Evolutionary conservation across 371 early-diverging fungal genomes (phyloP), one percentile per base, ranked within the genome.

Genomic region (Fennellomyces sp.): DNA sequence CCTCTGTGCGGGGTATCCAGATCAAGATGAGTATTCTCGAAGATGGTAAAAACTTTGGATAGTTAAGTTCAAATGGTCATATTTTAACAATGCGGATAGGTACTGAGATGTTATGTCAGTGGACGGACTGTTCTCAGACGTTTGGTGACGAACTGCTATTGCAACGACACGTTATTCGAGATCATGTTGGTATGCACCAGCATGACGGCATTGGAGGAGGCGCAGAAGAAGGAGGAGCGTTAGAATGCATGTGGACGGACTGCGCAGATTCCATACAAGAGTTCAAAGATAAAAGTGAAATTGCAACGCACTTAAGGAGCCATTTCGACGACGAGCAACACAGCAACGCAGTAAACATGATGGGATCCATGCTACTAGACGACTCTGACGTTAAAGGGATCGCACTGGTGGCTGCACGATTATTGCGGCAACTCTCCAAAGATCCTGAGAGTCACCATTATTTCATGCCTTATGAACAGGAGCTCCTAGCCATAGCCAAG

Each of bases 361-460:
- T 45, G 45, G 45, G 23, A 5, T 6, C 39, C 5, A 51, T 54
- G 27, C 19, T 36, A 21, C 25, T 62, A 5, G 72, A 72, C 26
- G 33, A 60, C 17, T 70, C 72, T 12, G 90, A 88, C 23, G 59
- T 86, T 45, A 75, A 69, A 25, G 91, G 93, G 28, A 83, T 88
- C 54, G 88, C 90, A 0, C 66, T 92, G 52, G 87, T 87, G 1
- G 85, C 89, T 4, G 72, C 87, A 19, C 73, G 88, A 61, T 71
- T 91, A 15, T 67, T 92, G 36, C 65, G 87, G 31, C 89, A 89
- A 58, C 68, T 92, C 5, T 86, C 90, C 23, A 73, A 86, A 45
- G 72, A 82, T 42, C 78, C 79, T 15, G 69, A 69, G 33, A 81
- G 81, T 58, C 74, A 79, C 11, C 69, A 72, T 23, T 67, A 84